Evolutionary conservation across 805 yeast genomes (phyloP), one percentile per base, ranked within the genome.

Genomic region (Saccharomycodes ludwigii): DNA sequence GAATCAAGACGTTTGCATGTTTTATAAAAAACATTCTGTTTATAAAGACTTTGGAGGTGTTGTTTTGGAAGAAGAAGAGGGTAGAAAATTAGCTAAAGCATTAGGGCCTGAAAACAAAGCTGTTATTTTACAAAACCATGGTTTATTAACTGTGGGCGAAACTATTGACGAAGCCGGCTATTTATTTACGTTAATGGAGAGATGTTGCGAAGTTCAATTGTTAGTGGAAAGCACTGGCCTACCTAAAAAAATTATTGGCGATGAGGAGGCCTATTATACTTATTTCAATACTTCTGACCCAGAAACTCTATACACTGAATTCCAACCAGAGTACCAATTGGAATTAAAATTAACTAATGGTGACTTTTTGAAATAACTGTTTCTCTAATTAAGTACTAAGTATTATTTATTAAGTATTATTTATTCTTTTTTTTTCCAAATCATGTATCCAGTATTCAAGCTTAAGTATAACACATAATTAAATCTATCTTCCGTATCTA

Each of bases 81-180:
- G 84, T 17, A 43, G 50, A 27, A 65, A 61, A 25, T 66, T 76
- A 38, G 83, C 83, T 10, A 50, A 54, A 22, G 74, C 82, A 3
- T 48, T 73, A 25, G 81, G 80, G 6, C 33, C 44, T 14, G 55
- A 63, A 36, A 71, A 70, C 23, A 65, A 68, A 34, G 73, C 68
- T 14, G 63, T 70, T 27, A 73, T 76, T 40, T 57, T 77, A 42
- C 76, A 68, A 50, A 76, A 76, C 59, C 85, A 76, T 47, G 84
- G 85, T 15, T 59, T 76, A 21, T 49, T 76, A 42, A 77, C 84
- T 3, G 76, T 71, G 2, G 85, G 84, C n/a, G 42, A 53, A 28
- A 73, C 81, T 11, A 75, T 75, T 15, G 84, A 74, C 44, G 83
- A 74, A 52, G 84, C 84, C 3, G 81, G 80, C 2, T 71, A 71